A percentile compares a stretch with the other conserved stretches of the same genome.
These are phyloP conservation scores for Chrysoporthe deuterocubensis DNA, from an alignment of 2,329 filamentous ascomycete species.

Conservation along the genomic window DNA sequence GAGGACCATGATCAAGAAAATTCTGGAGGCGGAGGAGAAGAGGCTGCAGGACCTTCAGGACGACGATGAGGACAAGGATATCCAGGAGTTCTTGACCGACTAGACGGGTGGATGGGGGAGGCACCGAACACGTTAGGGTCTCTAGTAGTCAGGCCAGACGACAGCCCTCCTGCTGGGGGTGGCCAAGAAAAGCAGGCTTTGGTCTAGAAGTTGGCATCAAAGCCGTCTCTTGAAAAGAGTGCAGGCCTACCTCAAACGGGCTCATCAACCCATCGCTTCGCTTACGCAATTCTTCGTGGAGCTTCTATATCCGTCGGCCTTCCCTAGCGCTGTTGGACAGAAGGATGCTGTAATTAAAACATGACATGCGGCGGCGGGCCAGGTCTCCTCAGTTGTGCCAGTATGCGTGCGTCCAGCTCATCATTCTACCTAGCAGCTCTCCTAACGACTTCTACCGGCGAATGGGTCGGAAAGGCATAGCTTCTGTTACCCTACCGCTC, in stretches of 20 bases:
- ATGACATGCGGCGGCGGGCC: no score
- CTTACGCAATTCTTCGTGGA: not conserved
- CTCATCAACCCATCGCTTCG: not conserved
- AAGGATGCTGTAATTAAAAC: not conserved
- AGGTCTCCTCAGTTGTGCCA: not conserved
- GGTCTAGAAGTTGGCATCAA: not conserved
- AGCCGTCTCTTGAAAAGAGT: not conserved
- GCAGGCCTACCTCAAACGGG: not conserved
- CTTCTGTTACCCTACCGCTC: no score
- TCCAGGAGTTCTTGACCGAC: constrained; percentile 71
- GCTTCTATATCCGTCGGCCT: not conserved
- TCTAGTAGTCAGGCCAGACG: not conserved
- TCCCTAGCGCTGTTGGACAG: not conserved
- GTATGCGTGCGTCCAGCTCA: not conserved
- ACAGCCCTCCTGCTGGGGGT: not conserved
- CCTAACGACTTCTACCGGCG: no score
- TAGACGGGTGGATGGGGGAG: constrained; percentile 33
- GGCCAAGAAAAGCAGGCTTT: not conserved
- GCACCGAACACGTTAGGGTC: no score
- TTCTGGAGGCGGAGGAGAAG: constrained; percentile 67
- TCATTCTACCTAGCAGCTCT: no score
- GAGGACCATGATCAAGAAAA: constrained; percentile 66
- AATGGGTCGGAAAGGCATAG: no score
- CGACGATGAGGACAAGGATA: constrained; percentile 74
- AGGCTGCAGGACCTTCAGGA: constrained; percentile 57